Base-by-base conservation (phyloP, 208 protist genomes). In the Trypanosoma boissoni region DNA sequence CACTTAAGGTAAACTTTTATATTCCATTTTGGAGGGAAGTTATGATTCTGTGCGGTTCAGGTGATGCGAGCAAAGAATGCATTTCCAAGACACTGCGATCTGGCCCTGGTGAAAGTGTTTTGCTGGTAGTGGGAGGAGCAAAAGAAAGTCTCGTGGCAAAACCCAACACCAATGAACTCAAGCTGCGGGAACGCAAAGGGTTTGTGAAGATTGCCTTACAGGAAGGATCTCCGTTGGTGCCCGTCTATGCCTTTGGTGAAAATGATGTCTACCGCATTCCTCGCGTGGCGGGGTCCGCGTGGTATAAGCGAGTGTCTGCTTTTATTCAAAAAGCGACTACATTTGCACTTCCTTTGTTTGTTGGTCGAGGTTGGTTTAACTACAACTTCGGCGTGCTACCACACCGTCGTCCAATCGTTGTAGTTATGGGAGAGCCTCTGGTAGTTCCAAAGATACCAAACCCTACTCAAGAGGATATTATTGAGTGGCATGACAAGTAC, bases 131-230 rank as follows among this genome's bases (percentile, higher is more conserved):
- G 8, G 89, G 89, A 10, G 89, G 89, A 2, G 86, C 86, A 14
- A 71, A 80, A 54, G 89, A 96, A 66, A 72, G 81, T 10, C 71
- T 92, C 42, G 65, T 88, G 65, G 51, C 86, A 14, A 61, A 63
- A 52, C 89, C 89, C 4, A 68, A 80, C 52, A 80, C 74, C 32
- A 92, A 91, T 68, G 80, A 93, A 29, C 60, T 96, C 1, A 53
- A 78, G 5, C 65, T 96, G 8, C 58, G 75, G 29, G 74, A 81
- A 45, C 78, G 89, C 6, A 92, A 89, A 45, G 89, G 89, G 0
- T 96, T 96, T 58, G 78, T 93, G 41, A 87, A 86, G 53, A 88
- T 94, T 48, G 89, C 89, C 26, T 64, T 96, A 20, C 74, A 94
- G 55, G 75, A 85, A 56, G 89, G 89, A 24, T 60, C 64, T 0